phyloP scores from a whole-genome alignment of 805 yeast genomes.

The Candida manassasensis region DNA sequence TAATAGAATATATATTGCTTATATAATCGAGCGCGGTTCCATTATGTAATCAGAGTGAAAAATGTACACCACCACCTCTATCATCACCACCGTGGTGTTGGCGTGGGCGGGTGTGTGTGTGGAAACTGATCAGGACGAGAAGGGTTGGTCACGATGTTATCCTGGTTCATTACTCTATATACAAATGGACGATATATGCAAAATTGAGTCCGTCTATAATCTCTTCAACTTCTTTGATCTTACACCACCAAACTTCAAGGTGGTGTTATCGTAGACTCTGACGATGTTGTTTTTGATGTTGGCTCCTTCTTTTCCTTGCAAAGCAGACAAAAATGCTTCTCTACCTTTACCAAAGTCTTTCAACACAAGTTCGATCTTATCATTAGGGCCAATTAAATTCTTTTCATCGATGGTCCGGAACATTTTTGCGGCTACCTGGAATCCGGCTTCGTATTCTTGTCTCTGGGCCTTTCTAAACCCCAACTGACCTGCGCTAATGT shows the following conservation, averaged over 20 bases:
- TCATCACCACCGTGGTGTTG: no score
- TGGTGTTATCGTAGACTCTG: conserved; percentile 74
- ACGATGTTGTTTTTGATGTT: conserved; percentile 60
- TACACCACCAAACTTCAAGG: conserved; percentile 88
- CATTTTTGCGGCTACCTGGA: conserved; percentile 72
- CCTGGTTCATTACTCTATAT: no score
- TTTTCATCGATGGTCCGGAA: conserved; percentile 68
- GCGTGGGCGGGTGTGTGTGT: no score
- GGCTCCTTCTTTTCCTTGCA: conserved; percentile 85
- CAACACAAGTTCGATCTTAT: conserved; percentile 69
- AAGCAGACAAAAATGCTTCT: conserved; percentile 76
- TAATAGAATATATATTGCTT: no score
- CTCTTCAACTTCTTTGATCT: conserved; percentile 81
- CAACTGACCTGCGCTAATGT: conserved; percentile 74
- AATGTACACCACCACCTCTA: no score
- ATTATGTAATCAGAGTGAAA: no score
- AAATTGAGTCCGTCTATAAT: no score
- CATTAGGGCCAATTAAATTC: conserved; percentile 44
- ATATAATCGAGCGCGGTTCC: no score
- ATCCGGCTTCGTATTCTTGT: conserved; percentile 90
- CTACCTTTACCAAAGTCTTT: conserved; percentile 88
- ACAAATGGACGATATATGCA: no score
- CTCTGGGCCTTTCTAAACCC: conserved; percentile 90
- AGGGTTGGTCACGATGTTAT: no score
- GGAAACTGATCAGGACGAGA: no score